These are phyloP conservation scores for Lichtheimia ornata DNA, from an alignment of 371 early-diverging fungal species.

Conservation along the genomic window DNA sequence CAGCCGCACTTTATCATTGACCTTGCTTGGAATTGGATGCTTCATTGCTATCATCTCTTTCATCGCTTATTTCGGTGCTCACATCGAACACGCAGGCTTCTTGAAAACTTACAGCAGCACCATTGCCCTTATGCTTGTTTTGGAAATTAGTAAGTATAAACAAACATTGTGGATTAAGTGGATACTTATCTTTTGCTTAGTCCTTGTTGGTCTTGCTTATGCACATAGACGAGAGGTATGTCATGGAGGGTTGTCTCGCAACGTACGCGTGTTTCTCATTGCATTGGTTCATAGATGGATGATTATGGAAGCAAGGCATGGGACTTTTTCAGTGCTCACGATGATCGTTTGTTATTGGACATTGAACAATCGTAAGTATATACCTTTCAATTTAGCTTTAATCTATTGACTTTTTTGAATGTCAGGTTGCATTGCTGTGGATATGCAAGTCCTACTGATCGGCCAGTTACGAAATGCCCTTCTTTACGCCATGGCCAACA, in stretches of 20 bases:
- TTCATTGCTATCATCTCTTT: constrained; percentile 28
- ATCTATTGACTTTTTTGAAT: no score
- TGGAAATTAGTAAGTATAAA: constrained; percentile 25
- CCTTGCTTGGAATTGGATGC: constrained; percentile 24
- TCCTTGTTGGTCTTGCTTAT: constrained; percentile 14
- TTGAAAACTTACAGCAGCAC: constrained; percentile 35
- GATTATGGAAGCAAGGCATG: constrained; percentile 29
- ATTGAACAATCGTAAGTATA: constrained; percentile 32
- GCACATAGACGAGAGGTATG: constrained; percentile 11
- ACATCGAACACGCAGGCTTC: constrained; percentile 35
- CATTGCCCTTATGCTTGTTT: constrained; percentile 28
- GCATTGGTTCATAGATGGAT: constrained; percentile 20
- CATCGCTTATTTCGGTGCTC: constrained; percentile 39
- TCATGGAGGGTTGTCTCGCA: not conserved
- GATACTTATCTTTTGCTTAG: not conserved
- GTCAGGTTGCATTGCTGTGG: constrained; percentile 14
- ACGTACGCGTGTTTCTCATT: not conserved
- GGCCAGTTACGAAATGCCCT: constrained; percentile 2
- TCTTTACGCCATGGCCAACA: not conserved
- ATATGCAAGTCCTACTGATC: constrained; percentile 4
- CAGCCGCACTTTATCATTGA: constrained; percentile 26
- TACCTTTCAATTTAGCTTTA: not conserved
- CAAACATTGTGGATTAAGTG: not conserved
- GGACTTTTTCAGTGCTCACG: constrained; percentile 33
- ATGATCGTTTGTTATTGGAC: constrained; percentile 22